These are phyloP conservation scores for Diaporthe batatas DNA, from an alignment of 2,329 filamentous ascomycete species.

Conservation along the genomic window DNA sequence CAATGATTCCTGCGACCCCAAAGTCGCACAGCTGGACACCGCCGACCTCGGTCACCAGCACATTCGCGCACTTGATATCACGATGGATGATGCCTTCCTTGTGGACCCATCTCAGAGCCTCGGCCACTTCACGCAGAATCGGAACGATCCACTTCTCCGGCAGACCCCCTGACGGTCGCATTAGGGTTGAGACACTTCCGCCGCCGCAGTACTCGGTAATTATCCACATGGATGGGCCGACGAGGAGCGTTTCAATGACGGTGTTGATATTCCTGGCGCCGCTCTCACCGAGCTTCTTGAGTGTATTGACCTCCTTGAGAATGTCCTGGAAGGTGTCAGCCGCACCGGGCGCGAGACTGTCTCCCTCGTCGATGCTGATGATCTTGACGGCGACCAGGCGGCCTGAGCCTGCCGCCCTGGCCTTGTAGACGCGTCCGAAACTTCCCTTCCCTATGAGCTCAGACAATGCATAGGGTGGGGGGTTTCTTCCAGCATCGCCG, in stretches of 20 bases:
- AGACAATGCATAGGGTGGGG: constrained; percentile 71
- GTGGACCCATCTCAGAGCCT: constrained; percentile 77
- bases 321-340: constrained; percentile 78
- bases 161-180: constrained; percentile 75
- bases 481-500: constrained; percentile 65
- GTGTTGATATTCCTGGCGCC: constrained; percentile 85
- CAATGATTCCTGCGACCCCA: constrained; percentile 83
- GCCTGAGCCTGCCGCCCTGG: constrained; percentile 53
- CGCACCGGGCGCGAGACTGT: constrained; percentile 74
- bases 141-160: constrained; percentile 79
- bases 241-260: constrained; percentile 82
- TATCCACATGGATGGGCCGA: constrained; percentile 88
- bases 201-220: constrained; percentile 89
- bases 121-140: constrained; percentile 75
- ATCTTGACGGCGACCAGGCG: constrained; percentile 80
- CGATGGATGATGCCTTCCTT: constrained; percentile 77
- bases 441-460: constrained; percentile 78
- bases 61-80: constrained; percentile 83
- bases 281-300: constrained; percentile 80
- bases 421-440: constrained; percentile 78
- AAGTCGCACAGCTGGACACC: constrained; percentile 87
- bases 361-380: constrained; percentile 84
- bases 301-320: constrained; percentile 75
- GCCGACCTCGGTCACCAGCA: constrained; percentile 82
- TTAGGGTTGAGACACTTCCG: constrained; percentile 81